A percentile compares a stretch with the other conserved stretches of the same genome.
phyloP scores from a whole-genome alignment of 805 yeast genomes.

The Komagataella ulmi region DNA sequence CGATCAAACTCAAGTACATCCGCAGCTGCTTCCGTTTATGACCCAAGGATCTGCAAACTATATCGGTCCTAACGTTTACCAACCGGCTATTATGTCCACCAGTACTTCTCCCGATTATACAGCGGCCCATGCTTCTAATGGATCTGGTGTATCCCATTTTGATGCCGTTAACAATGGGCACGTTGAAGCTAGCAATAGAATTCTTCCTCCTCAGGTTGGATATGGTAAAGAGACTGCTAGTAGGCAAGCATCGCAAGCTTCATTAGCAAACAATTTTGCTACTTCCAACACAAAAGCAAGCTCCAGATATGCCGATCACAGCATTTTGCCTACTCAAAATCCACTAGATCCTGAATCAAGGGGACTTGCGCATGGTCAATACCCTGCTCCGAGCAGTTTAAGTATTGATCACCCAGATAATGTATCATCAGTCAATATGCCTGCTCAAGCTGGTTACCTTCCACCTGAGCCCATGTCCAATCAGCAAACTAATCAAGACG shows the following conservation, averaged over 20 bases:
- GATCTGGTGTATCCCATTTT: neutral
- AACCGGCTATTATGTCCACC: neutral
- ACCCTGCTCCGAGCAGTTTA: neutral
- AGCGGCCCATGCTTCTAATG: neutral
- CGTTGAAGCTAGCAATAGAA: neutral
- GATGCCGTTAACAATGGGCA: neutral
- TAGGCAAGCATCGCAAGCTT: neutral
- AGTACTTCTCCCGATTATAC: neutral
- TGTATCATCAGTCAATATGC: neutral
- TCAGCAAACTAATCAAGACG: neutral
- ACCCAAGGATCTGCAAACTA: neutral
- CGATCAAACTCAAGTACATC: neutral
- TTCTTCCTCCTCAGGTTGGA: neutral
- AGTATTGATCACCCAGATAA: neutral
- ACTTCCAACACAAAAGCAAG: neutral
- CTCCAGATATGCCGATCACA: neutral
- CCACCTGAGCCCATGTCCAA: neutral
- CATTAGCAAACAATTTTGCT: neutral
- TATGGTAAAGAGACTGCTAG: neutral
- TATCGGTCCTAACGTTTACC: neutral
- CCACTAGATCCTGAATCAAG: neutral
- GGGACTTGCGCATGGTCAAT: neutral
- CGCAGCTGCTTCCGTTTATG: neutral
- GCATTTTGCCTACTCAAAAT: neutral
- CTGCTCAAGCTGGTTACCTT: neutral